Base-by-base conservation (phyloP, 2,329 filamentous ascomycete genomes). In the Talaromyces sp. region DNA sequence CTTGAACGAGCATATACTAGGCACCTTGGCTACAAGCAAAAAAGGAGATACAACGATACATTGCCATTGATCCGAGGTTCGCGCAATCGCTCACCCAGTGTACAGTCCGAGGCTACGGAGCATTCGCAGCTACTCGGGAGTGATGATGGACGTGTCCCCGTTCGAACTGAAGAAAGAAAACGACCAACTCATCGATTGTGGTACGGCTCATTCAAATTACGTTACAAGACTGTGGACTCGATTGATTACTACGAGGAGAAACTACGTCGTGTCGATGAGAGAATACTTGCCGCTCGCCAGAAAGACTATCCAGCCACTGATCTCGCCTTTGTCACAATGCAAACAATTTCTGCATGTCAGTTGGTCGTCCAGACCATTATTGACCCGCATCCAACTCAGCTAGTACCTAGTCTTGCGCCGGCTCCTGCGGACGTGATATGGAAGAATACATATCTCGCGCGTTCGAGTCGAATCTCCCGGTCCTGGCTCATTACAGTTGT, bases 281-380 rank as follows among this genome's bases (percentile, higher is more conserved):
- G 88, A 69, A 92, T 99, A 60, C 77, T 79, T 8, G 78, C 79
- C 8, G 87, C 92, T 11, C 87, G 95, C 33, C 87, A 87, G 72
- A 91, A 91, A 75, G 85, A 90, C 3, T 98, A 93, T 71, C 81
- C 84, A 6, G 84, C 95, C 0, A 93, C 89, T 0, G 90, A 94
- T 58, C 85, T 96, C 66, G 96, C 96, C 0, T 97, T 99, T 76
- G 91, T 99, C 45, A 98, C 95, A 0, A 96, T 99, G 92, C 92
- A 97, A 79, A 95, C 92, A 3, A 95, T 97, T 59, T 91, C 93
- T 14, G 90, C 93, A 22, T 87, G 86, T 68, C 95, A 99, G 80
- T 97, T 98, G 93, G 92, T 93, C 27, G 92, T 97, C 50, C 95
- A 99, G 77, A 93, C 95, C 3, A 89, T 96, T 11, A 87, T 99